A percentile compares a stretch with the other conserved stretches of the same genome.
Evolutionary conservation across 1,139 yeast species (phyloP).

Genomic region (Hanseniaspora gamundiae): DNA sequence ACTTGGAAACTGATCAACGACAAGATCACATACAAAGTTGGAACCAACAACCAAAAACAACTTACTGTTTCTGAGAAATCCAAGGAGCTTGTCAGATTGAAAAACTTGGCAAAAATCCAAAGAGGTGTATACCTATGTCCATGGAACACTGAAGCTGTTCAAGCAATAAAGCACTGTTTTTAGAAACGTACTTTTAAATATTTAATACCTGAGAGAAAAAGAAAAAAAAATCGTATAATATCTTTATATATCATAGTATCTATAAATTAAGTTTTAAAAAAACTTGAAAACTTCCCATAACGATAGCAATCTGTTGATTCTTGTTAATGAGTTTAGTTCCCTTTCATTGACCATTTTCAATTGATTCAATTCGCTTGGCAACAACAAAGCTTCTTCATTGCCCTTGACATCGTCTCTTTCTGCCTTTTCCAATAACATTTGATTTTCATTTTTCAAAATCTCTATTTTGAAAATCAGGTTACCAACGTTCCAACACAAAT

Average conservation of each 20-base stretch:
- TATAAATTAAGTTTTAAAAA: constrained; percentile 11
- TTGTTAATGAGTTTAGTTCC: constrained; percentile 42
- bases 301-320: constrained; percentile 41
- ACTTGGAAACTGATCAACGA: constrained; percentile 57
- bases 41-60: constrained; percentile 29
- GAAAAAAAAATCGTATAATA: background rate
- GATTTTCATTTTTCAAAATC: constrained; percentile 46
- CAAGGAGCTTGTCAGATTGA: constrained; percentile 42
- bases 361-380: constrained; percentile 65
- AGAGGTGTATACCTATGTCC: constrained; percentile 45
- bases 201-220: background rate
- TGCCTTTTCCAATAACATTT: constrained; percentile 62
- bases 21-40: constrained; percentile 43
- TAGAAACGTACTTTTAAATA: constrained; percentile 3
- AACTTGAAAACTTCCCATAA: constrained; percentile 41
- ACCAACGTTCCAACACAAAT: constrained; percentile 57
- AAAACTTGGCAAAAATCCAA: constrained; percentile 43
- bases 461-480: constrained; percentile 46
- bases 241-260: constrained; percentile 1
- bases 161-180: constrained; percentile 21
- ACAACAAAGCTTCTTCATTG: constrained; percentile 58
- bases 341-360: constrained; percentile 47
- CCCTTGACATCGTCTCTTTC: constrained; percentile 87
- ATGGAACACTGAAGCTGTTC: constrained; percentile 21
- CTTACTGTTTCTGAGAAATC: constrained; percentile 32